These are phyloP conservation scores for Penicillium antarcticum DNA, from an alignment of 495 filamentous ascomycete species.

Conservation along the genomic window DNA sequence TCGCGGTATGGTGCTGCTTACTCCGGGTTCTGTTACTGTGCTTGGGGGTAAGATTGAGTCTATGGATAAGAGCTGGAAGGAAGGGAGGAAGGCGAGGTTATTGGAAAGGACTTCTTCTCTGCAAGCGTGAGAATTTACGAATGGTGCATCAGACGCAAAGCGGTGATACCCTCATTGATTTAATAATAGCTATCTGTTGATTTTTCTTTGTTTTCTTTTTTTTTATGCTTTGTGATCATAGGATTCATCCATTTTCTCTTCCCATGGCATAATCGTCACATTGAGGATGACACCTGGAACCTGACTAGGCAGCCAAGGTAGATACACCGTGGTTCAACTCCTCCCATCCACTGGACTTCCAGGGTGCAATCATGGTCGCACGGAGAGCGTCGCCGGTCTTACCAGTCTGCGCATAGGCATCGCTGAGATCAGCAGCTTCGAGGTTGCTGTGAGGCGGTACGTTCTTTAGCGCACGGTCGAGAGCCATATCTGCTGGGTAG, in stretches of 20 bases:
- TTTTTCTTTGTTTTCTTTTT: too few species aligned
- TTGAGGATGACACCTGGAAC: background rate
- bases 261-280: too few species aligned
- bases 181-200: background rate
- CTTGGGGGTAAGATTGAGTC: constrained; percentile 86
- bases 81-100: constrained; percentile 66
- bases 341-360: constrained; percentile 65
- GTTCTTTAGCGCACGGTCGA: constrained; percentile 69
- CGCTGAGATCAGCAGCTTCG: constrained; percentile 63
- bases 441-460: constrained; percentile 68
- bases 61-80: constrained; percentile 73
- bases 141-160: constrained; percentile 1
- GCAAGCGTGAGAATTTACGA: constrained; percentile 2
- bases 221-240: background rate
- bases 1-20: constrained; percentile 73
- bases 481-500: constrained; percentile 74
- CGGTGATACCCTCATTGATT: background rate
- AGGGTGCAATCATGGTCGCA: constrained; percentile 79
- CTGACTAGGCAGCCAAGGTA: constrained; percentile 12
- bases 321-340: constrained; percentile 32
- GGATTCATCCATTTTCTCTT: too few species aligned
- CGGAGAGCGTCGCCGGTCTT: constrained; percentile 68
- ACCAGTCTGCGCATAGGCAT: constrained; percentile 74
- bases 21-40: constrained; percentile 58
- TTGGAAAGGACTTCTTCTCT: constrained; percentile 51